Evolutionary conservation across 306 rosid genomes (phyloP).

Genomic region (Adenanthera pavonina): DNA sequence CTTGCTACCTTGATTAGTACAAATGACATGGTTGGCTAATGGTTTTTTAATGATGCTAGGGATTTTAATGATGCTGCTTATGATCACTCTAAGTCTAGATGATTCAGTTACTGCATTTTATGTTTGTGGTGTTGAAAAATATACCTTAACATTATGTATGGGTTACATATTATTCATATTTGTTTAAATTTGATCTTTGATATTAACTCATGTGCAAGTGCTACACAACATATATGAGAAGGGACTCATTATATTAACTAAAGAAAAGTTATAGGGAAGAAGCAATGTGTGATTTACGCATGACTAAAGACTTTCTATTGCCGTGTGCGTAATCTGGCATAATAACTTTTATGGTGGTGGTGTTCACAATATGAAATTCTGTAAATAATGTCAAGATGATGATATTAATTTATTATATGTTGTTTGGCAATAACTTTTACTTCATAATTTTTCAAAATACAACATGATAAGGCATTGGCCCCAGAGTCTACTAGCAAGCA

Average conservation of each 20-base stretch:
- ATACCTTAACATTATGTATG: neutral
- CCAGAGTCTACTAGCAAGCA: neutral
- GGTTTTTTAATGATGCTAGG: neutral
- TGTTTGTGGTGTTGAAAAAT: neutral
- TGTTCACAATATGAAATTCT: slow-evolving; percentile 3
- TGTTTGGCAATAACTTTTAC: too few species aligned
- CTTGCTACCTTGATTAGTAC: too few species aligned
- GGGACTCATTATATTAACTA: neutral
- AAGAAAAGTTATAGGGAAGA: neutral
- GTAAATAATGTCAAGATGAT: neutral
- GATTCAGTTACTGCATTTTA: neutral
- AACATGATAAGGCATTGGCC: too few species aligned
- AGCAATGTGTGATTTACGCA: neutral
- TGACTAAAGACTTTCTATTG: neutral
- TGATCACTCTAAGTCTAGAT: neutral
- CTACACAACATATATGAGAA: neutral
- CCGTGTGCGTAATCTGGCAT: neutral
- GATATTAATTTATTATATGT: too few species aligned
- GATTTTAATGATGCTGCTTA: slow-evolving; percentile 12
- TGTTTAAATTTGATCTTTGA: neutral
- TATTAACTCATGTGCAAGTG: neutral
- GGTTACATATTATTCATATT: neutral
- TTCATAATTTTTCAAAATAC: too few species aligned
- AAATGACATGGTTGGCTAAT: neutral
- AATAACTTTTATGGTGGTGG: neutral